phyloP scores from a whole-genome alignment of 2,329 filamentous ascomycete species.

The Clonostachys sp. region DNA sequence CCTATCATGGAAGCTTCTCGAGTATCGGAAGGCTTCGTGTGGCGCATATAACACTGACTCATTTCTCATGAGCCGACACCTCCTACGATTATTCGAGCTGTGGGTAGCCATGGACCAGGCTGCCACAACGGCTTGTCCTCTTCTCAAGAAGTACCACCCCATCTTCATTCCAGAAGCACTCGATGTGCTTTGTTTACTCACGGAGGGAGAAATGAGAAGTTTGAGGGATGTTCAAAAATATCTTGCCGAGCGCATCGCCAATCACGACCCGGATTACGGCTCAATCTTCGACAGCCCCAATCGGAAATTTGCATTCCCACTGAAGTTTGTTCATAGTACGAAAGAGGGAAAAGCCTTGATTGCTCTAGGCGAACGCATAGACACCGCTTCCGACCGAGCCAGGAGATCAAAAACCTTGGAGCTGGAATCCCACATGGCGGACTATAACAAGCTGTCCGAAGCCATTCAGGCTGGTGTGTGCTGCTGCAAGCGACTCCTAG shows the following conservation, averaged over 20 bases:
- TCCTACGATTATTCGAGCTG: slow-evolving; percentile 50
- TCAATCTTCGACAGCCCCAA: slow-evolving; percentile 43
- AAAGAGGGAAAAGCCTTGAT: no score
- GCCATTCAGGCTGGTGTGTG: no score
- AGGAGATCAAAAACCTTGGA: no score
- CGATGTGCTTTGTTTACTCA: slow-evolving; percentile 40
- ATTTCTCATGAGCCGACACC: slow-evolving; percentile 12
- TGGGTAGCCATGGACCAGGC: slow-evolving; percentile 53
- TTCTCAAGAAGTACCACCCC: slow-evolving; percentile 47
- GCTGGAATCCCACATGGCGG: no score
- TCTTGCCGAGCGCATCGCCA: slow-evolving; percentile 8
- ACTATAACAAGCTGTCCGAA: no score
- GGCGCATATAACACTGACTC: slow-evolving; percentile 8
- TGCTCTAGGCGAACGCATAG: no score
- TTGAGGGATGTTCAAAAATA: background rate
- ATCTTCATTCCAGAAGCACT: slow-evolving; percentile 43
- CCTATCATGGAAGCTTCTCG: no score
- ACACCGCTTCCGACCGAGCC: no score
- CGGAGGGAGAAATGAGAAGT: background rate
- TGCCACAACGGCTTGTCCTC: slow-evolving; percentile 32
- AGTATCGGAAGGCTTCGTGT: no score
- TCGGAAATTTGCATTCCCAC: no score
- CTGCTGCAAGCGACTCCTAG: background rate
- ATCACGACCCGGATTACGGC: slow-evolving; percentile 5
- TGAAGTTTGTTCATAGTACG: no score